A percentile compares a stretch with the other conserved stretches of the same genome.
Conservation (phyloP, 208 protist genomes). For the Acanthamoeba castellanii region DNA sequence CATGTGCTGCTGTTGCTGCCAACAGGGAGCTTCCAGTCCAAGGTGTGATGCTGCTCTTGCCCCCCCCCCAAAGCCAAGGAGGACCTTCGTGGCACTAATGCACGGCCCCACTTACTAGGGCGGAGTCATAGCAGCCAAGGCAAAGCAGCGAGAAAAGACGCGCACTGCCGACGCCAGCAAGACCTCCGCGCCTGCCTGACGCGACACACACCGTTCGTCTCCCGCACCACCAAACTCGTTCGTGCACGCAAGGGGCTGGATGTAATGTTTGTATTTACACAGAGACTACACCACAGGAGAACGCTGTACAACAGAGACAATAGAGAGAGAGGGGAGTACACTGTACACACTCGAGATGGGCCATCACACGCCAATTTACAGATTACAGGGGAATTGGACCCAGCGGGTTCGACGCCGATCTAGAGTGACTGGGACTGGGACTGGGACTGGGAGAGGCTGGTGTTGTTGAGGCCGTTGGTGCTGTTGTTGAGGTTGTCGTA, state of each 20-base stretch:
- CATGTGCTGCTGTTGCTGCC: conserved; percentile 26
- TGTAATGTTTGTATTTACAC: too few relatives aligned
- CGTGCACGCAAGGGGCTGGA: too few relatives aligned
- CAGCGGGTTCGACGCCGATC: too few relatives aligned
- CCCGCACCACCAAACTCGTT: too few relatives aligned
- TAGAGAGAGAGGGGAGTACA: too few relatives aligned
- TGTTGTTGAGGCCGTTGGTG: too few relatives aligned
- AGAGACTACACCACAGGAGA: neutral
- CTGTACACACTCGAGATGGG: too few relatives aligned
- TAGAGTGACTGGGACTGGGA: neutral
- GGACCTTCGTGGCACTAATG: neutral
- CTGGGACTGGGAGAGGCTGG: neutral
- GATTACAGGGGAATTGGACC: too few relatives aligned
- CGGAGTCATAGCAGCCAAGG: conserved; percentile 6
- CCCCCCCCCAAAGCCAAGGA: neutral
- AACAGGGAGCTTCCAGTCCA: conserved; percentile 26
- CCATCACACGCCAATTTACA: too few relatives aligned
- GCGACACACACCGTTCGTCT: too few relatives aligned
- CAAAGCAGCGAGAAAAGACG: conserved; percentile 14
- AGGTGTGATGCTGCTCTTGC: neutral
- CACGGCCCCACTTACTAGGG: neutral
- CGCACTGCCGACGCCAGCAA: neutral
- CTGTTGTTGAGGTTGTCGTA: conserved; percentile 34
- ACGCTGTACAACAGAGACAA: neutral
- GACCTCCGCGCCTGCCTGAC: neutral